Evolutionary conservation across 2,329 filamentous ascomycete species (phyloP).

Genomic region (Hypoxylon rubiginosum): DNA sequence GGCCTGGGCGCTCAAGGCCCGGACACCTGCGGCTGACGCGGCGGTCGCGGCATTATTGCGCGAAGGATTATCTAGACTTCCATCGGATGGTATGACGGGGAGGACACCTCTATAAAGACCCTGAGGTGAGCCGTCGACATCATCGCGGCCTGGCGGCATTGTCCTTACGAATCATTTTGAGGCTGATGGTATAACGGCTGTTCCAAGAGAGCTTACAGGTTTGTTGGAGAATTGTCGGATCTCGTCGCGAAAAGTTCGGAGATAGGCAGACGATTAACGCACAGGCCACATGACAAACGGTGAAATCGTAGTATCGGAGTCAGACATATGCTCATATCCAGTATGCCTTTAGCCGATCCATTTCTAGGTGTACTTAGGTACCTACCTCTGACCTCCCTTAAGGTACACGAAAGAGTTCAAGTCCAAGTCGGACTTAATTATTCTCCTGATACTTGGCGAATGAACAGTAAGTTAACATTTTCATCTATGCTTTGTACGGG

Average conservation of each 20-base stretch:
- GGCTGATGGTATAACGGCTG: constrained; percentile 16
- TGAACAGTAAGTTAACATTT: background rate
- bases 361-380: too few species aligned
- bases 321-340: background rate
- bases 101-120: constrained; percentile 57
- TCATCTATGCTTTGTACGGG: background rate
- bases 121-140: constrained; percentile 40
- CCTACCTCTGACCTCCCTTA: too few species aligned
- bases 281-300: background rate
- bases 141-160: constrained; percentile 51
- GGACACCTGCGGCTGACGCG: constrained; percentile 86
- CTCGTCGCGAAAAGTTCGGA: constrained; percentile 18
- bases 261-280: background rate
- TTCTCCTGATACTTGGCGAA: too few species aligned
- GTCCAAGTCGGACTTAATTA: background rate
- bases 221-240: constrained; percentile 6
- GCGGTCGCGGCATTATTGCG: constrained; percentile 73
- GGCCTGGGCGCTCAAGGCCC: constrained; percentile 85
- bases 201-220: constrained; percentile 2
- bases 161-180: constrained; percentile 49
- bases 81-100: constrained; percentile 60
- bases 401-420: background rate
- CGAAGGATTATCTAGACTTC: constrained; percentile 61
- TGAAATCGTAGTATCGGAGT: background rate
- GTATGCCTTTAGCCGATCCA: background rate